Conservation (phyloP, 2,329 filamentous ascomycete species). For the Aspergillus pseudonomiae region DNA sequence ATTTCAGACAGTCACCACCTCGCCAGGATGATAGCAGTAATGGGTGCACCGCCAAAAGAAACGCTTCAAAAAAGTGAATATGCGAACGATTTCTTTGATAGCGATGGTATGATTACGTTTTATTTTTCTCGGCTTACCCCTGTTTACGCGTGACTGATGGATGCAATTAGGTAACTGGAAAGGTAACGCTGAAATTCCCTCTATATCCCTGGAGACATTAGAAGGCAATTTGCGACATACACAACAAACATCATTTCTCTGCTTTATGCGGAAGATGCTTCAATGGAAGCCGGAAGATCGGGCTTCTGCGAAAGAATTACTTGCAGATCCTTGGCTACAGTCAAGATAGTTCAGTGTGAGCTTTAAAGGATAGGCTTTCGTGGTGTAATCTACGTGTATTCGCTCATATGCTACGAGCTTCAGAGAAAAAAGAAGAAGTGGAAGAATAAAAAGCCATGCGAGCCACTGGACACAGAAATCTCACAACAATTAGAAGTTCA, state of each 20-base stretch:
- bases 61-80: conserved; percentile 38
- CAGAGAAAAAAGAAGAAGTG: no score
- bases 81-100: conserved; percentile 22
- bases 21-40: conserved; percentile 36
- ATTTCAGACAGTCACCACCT: not conserved
- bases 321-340: conserved; percentile 25
- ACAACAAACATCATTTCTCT: conserved; percentile 20
- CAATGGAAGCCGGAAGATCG: conserved; percentile 21
- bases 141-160: conserved; percentile 1
- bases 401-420: no score
- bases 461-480: no score
- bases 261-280: conserved; percentile 27
- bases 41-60: conserved; percentile 40
- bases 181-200: conserved; percentile 15
- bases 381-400: no score
- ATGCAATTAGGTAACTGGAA: conserved; percentile 21
- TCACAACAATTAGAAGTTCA: no score
- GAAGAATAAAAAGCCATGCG: no score
- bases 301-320: conserved; percentile 21
- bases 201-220: conserved; percentile 18
- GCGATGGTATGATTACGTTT: conserved; percentile 12
- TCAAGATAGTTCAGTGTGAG: conserved; percentile 8
- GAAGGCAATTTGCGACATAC: conserved; percentile 18
- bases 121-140: not conserved
- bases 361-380: no score